phyloP scores from a whole-genome alignment of 352 stramenopile species.

The Lagenidium giganteum region DNA sequence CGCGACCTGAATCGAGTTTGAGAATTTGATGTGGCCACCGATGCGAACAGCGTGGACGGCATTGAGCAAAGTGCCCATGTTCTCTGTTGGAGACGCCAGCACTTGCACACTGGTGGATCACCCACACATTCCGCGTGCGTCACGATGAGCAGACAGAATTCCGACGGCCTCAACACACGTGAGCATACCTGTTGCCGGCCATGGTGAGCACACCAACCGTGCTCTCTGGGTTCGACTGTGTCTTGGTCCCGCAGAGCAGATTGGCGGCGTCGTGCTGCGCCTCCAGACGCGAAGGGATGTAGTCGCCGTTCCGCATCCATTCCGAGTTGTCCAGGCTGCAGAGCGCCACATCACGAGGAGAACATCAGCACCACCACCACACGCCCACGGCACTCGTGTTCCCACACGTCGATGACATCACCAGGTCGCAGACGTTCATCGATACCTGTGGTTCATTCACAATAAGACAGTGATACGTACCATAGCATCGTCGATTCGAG shows the following conservation, averaged over 20 bases:
- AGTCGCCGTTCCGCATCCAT: constrained; percentile 99
- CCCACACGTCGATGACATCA: too few species aligned
- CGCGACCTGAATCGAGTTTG: constrained; percentile 95
- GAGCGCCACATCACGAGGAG: not conserved
- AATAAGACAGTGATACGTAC: too few species aligned
- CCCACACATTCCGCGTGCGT: not conserved
- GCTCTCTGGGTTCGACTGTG: constrained; percentile 97
- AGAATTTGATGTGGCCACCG: constrained; percentile 89
- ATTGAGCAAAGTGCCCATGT: constrained; percentile 96
- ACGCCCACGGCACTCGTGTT: too few species aligned
- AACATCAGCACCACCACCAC: not conserved
- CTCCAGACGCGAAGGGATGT: constrained; percentile 96
- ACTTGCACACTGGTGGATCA: constrained; percentile 81
- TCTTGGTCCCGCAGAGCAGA: constrained; percentile 96
- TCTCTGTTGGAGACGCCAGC: constrained; percentile 95
- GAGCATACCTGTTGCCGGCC: constrained; percentile 75
- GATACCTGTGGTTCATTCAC: not conserved
- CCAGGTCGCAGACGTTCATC: not conserved
- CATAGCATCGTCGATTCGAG: constrained; percentile 89
- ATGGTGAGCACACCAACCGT: constrained; percentile 97
- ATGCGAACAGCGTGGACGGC: constrained; percentile 92
- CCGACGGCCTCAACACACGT: not conserved
- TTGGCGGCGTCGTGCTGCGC: constrained; percentile 98
- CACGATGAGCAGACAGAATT: not conserved
- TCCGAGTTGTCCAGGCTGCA: constrained; percentile 95